phyloP scores from a whole-genome alignment of 257 asterid genomes.

The Leonotis leonurus region DNA sequence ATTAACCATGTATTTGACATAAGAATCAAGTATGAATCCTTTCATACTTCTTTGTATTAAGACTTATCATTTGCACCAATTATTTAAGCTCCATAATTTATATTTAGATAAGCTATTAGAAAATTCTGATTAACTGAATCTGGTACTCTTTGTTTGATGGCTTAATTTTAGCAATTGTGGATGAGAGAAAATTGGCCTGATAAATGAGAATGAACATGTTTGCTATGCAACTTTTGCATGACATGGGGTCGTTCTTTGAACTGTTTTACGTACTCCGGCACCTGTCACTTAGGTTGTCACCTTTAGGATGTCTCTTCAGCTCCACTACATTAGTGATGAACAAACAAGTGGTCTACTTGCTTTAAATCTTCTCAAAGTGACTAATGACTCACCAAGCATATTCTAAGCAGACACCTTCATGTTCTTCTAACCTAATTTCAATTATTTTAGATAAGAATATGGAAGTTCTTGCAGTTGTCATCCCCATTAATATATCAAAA shows the following conservation, averaged over 20 bases:
- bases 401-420: constrained; percentile 8
- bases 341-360: constrained; percentile 7
- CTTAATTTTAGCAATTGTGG: background rate
- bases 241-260: background rate
- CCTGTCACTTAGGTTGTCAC: background rate
- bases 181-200: constrained; percentile 1
- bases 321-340: constrained; percentile 21
- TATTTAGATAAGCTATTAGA: background rate
- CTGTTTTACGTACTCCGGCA: constrained; percentile 1
- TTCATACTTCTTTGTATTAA: background rate
- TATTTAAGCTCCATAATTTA: background rate
- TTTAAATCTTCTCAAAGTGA: constrained; percentile 22
- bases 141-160: background rate
- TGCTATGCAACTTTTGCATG: constrained; percentile 6
- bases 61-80: background rate
- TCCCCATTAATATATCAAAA: background rate
- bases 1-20: background rate
- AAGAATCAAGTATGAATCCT: background rate
- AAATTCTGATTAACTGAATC: background rate
- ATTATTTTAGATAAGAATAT: background rate
- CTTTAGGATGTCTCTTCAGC: constrained; percentile 18
- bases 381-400: constrained; percentile 23
- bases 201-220: constrained; percentile 1
- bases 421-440: constrained; percentile 8
- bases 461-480: background rate